A percentile compares a stretch with the other conserved stretches of the same genome.
Evolutionary conservation across 257 asterid species (phyloP).

Genomic region (Nicotiana tabacum): DNA sequence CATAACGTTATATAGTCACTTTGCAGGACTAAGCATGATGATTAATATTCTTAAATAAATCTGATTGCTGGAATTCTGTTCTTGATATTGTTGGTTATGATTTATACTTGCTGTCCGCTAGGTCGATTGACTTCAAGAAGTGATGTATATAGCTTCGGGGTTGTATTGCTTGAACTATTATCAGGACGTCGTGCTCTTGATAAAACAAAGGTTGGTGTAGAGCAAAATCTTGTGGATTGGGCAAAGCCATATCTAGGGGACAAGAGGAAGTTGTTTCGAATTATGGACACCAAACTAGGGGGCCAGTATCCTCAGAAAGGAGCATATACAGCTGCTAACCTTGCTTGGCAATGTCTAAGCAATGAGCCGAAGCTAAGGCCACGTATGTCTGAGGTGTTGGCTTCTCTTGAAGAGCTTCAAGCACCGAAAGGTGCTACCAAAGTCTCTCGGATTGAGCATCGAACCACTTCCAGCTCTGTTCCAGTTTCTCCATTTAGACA

Average conservation of each 20-base stretch:
- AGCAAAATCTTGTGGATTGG: slow-evolving; percentile 80
- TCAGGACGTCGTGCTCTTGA: slow-evolving; percentile 73
- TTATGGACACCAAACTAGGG: slow-evolving; percentile 66
- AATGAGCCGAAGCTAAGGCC: slow-evolving; percentile 61
- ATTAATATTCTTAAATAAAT: not conserved
- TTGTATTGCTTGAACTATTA: slow-evolving; percentile 59
- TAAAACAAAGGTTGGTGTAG: slow-evolving; percentile 45
- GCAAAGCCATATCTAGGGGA: slow-evolving; percentile 62
- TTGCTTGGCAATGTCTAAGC: slow-evolving; percentile 56
- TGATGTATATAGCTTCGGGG: slow-evolving; percentile 80
- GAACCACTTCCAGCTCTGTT: slow-evolving; percentile 20
- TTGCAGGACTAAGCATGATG: not conserved
- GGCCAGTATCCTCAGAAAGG: slow-evolving; percentile 82
- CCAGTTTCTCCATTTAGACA: slow-evolving; percentile 27
- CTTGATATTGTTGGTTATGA: not conserved
- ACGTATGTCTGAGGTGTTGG: slow-evolving; percentile 53
- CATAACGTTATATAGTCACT: not conserved
- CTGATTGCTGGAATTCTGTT: not conserved
- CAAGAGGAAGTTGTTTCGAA: slow-evolving; percentile 55
- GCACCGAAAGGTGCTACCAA: slow-evolving; percentile 30
- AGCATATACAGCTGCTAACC: slow-evolving; percentile 52
- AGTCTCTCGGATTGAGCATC: slow-evolving; percentile 21
- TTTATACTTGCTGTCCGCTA: slow-evolving; percentile 10
- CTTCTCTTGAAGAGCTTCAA: slow-evolving; percentile 57
- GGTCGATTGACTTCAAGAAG: slow-evolving; percentile 67